A percentile compares a stretch with the other conserved stretches of the same genome.
Conservation (phyloP, 345 rosid species). For the Carallia pectinifolia region DNA sequence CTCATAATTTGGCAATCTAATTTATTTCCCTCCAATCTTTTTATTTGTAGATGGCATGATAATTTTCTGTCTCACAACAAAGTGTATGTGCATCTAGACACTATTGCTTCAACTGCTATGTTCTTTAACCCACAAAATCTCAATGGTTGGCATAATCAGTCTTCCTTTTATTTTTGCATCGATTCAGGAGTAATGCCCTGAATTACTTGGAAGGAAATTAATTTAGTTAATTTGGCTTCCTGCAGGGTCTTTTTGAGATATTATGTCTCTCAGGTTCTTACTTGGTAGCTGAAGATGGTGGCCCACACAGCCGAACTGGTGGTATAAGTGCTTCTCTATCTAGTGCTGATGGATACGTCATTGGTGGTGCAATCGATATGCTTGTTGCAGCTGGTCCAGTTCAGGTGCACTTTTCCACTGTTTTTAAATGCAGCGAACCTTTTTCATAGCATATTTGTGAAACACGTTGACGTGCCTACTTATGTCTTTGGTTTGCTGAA, state of each 20-base stretch:
- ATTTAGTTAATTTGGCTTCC: slow-evolving; percentile 30
- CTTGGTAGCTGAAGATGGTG: slow-evolving; percentile 86
- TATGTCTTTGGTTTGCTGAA: too few species aligned
- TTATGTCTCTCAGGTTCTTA: slow-evolving; percentile 92
- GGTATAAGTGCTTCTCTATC: slow-evolving; percentile 93
- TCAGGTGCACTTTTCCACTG: slow-evolving; percentile 53
- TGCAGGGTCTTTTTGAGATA: slow-evolving; percentile 91
- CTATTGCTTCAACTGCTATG: background rate
- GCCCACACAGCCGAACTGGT: slow-evolving; percentile 78
- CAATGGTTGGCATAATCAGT: background rate
- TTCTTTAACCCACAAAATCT: background rate
- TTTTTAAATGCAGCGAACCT: background rate
- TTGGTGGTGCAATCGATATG: slow-evolving; percentile 83
- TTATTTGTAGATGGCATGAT: too few species aligned
- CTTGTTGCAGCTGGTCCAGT: slow-evolving; percentile 79
- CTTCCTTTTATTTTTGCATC: background rate
- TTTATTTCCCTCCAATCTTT: too few species aligned
- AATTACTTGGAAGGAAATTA: slow-evolving; percentile 14
- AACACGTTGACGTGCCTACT: too few species aligned
- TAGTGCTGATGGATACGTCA: slow-evolving; percentile 83
- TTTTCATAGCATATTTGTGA: background rate
- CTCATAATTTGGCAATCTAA: background rate
- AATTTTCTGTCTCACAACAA: too few species aligned
- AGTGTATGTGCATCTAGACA: background rate
- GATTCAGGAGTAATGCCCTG: background rate